Evolutionary conservation across 2,329 filamentous ascomycete species (phyloP).

Genomic region (Ceratocystiopsis minuta): DNA sequence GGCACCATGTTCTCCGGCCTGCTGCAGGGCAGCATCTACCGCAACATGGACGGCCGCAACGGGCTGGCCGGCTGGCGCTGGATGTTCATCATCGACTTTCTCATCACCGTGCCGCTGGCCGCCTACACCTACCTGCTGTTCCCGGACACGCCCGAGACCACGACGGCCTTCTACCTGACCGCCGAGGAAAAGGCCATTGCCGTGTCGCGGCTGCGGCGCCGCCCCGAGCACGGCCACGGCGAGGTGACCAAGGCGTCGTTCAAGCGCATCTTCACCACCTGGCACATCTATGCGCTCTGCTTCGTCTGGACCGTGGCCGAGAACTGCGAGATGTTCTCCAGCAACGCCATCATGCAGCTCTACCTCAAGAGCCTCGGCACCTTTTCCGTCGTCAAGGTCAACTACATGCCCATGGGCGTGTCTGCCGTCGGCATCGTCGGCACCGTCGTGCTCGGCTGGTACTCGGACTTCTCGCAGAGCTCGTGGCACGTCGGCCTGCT

Average conservation of each 20-base stretch:
- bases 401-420: constrained; percentile 39
- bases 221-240: constrained; percentile 21
- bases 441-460: too few relatives aligned
- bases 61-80: constrained; percentile 38
- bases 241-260: constrained; percentile 41
- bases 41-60: constrained; percentile 24
- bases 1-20: constrained; percentile 46
- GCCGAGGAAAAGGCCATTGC: constrained; percentile 18
- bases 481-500: too few relatives aligned
- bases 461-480: too few relatives aligned
- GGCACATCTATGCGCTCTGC: too few relatives aligned
- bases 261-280: constrained; percentile 48
- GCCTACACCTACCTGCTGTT: constrained; percentile 35
- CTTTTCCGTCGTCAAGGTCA: constrained; percentile 31
- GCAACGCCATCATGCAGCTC: constrained; percentile 38
- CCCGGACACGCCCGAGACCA: constrained; percentile 32
- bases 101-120: constrained; percentile 38
- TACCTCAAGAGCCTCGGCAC: constrained; percentile 31
- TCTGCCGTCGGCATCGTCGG: constrained; percentile 38
- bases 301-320: constrained; percentile 54
- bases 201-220: constrained; percentile 20
- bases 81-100: constrained; percentile 32
- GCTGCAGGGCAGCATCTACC: constrained; percentile 36
- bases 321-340: constrained; percentile 52
- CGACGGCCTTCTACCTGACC: constrained; percentile 29